Conservation (phyloP, 768 basidiomycete genomes). For the Rhodotorula diobovata region DNA sequence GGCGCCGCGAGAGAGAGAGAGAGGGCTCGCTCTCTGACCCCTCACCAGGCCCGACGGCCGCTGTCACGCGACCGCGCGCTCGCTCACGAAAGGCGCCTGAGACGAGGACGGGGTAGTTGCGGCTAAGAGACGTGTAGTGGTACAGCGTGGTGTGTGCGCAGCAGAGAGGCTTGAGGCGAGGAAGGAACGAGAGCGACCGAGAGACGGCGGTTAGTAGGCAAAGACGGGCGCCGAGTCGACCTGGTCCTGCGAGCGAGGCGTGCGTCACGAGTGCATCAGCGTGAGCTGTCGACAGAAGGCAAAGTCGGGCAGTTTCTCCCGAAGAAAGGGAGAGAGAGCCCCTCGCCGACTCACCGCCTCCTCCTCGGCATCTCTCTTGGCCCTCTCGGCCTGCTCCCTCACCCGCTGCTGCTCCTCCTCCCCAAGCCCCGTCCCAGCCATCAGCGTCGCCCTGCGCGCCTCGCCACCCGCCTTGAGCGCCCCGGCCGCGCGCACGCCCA, state of each 20-base stretch:
- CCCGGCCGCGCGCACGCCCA: conserved; percentile 31
- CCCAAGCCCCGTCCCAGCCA: not conserved
- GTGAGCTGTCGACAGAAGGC: not conserved
- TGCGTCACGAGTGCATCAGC: too few species aligned
- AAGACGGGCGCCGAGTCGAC: conserved; percentile 1
- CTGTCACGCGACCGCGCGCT: too few species aligned
- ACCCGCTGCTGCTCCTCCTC: conserved; percentile 22
- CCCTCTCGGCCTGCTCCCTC: conserved; percentile 17
- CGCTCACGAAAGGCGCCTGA: too few species aligned
- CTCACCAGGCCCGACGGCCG: too few species aligned
- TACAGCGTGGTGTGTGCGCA: not conserved
- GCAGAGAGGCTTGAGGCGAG: not conserved
- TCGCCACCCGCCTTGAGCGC: conserved; percentile 30
- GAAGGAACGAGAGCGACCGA: not conserved
- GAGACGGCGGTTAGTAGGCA: not conserved
- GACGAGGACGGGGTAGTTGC: too few species aligned
- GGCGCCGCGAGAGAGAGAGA: too few species aligned
- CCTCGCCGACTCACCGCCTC: conserved; percentile 17
- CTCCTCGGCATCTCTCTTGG: conserved; percentile 31
- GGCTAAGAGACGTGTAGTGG: not conserved
- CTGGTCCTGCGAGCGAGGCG: not conserved
- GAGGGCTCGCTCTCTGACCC: too few species aligned
- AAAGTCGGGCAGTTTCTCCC: fast-evolving
- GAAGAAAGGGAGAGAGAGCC: not conserved
- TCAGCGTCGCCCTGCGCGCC: conserved; percentile 21